A percentile compares a stretch with the other conserved stretches of the same genome.
phyloP scores from a whole-genome alignment of 305 asterid genomes.

The Withania somnifera region DNA sequence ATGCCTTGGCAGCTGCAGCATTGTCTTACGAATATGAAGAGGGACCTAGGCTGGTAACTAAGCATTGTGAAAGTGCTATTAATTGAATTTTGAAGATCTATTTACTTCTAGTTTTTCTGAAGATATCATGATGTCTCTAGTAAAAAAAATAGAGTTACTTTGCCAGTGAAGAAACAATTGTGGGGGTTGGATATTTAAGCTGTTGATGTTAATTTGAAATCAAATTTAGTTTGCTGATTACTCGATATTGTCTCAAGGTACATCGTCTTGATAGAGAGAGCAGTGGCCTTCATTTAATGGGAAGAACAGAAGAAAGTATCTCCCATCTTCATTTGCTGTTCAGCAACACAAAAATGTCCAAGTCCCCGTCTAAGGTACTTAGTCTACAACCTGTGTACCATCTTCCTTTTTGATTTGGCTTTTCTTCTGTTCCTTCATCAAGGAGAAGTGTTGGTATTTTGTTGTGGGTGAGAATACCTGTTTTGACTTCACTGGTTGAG shows the following conservation, averaged over 20 bases:
- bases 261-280: constrained; percentile 93
- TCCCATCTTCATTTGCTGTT: constrained; percentile 65
- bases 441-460: background rate
- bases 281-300: constrained; percentile 85
- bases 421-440: background rate
- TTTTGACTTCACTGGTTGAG: constrained; percentile 3
- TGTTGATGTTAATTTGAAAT: background rate
- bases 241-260: constrained; percentile 32
- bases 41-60: constrained; percentile 84
- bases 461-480: background rate
- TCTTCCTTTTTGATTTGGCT: background rate
- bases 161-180: background rate
- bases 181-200: background rate
- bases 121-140: background rate
- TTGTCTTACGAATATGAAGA: constrained; percentile 69
- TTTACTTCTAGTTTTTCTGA: background rate
- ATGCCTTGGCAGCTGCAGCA: constrained; percentile 95
- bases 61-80: background rate
- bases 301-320: constrained; percentile 75
- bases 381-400: constrained; percentile 1
- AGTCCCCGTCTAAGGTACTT: constrained; percentile 49
- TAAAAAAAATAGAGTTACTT: background rate
- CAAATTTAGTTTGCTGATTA: background rate
- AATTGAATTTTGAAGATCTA: background rate
- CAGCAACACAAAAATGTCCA: constrained; percentile 41